Evolutionary conservation across 2,329 filamentous ascomycete genomes (phyloP), one percentile per base, ranked within the genome.

Genomic region (Penicillium sp.): DNA sequence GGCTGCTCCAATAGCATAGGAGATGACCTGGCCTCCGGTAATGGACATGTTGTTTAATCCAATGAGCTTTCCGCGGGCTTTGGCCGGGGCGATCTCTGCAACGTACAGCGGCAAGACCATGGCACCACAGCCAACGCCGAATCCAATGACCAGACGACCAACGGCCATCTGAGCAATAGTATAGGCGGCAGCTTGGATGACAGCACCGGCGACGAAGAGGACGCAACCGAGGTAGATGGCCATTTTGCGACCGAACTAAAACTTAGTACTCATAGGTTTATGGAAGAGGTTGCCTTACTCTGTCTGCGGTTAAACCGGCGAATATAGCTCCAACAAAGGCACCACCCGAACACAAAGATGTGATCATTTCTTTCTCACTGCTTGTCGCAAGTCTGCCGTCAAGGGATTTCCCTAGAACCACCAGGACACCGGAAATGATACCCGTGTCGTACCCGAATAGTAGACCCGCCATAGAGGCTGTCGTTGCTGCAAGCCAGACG

Each of bases 291-390:
- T 74, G 56, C 80, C 77, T 70, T 65, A 64, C 62, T 56, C 56
- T 62, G 54, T 78, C 75, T 5, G 75, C 74, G 0, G 66, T 70
- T 18, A 66, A 58, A 24, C 72, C 72, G 14, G 71, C 72, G 48
- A 71, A 62, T 27, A 77, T 69, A 51, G 76, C 74, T 8, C 77
- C 78, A 11, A 80, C 61, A 43, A 81, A 75, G 2, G 78, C 77
- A 36, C 76, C 80, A 31, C 76, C 80, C 6, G 77, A 80, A 18
- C 76, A 80, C 16, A 83, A 72, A 0, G 80, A 81, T 1, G 81
- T 83, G 34, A 83, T 75, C 27, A 83, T 68, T 58, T 83, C 79
- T 57, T 80, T 76, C 55, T 83, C 79, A 3, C 69, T 73, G 4
- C 75, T 72, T 24, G 59, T 69, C 4, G 80, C 65, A 2, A 62